Evolutionary conservation across 1,284 basidiomycete species (phyloP).

Genomic region (Ceratobasidium sp.): DNA sequence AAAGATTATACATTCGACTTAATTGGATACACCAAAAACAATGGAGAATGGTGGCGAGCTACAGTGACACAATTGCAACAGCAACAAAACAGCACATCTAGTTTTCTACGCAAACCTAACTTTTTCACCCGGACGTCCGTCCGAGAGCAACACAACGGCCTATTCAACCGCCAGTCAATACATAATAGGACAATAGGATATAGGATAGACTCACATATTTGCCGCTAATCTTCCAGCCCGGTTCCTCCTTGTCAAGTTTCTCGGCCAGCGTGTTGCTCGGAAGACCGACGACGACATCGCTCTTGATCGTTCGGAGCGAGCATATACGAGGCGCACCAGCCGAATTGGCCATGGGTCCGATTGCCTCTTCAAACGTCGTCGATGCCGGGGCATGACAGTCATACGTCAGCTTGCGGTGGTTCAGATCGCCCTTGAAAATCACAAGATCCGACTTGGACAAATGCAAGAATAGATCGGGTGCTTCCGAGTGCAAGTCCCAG

Average conservation of each 20-base stretch:
- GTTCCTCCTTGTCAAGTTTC: slow-evolving; percentile 83
- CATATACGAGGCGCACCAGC: slow-evolving; percentile 88
- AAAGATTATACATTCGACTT: slow-evolving; percentile 30
- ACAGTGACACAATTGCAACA: neutral
- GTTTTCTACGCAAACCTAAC: slow-evolving; percentile 68
- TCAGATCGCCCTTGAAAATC: slow-evolving; percentile 96
- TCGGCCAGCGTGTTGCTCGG: slow-evolving; percentile 69
- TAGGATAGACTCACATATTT: slow-evolving; percentile 75
- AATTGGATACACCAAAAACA: slow-evolving; percentile 3
- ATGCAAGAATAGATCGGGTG: slow-evolving; percentile 93
- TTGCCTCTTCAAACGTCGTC: slow-evolving; percentile 90
- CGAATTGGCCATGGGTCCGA: slow-evolving; percentile 90
- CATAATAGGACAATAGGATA: slow-evolving; percentile 13
- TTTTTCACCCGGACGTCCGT: slow-evolving; percentile 83
- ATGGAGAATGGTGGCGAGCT: neutral
- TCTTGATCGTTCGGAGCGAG: slow-evolving; percentile 85
- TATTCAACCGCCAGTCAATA: slow-evolving; percentile 48
- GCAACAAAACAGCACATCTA: neutral
- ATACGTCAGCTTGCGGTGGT: slow-evolving; percentile 90
- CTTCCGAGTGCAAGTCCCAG: slow-evolving; percentile 90
- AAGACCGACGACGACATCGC: slow-evolving; percentile 65
- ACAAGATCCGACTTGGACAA: slow-evolving; percentile 91
- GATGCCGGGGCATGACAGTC: slow-evolving; percentile 92
- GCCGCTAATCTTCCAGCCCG: slow-evolving; percentile 96
- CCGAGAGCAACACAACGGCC: slow-evolving; percentile 86